Base-by-base conservation (phyloP, 169 alveolate genomes). In the Theileria orientalis region DNA sequence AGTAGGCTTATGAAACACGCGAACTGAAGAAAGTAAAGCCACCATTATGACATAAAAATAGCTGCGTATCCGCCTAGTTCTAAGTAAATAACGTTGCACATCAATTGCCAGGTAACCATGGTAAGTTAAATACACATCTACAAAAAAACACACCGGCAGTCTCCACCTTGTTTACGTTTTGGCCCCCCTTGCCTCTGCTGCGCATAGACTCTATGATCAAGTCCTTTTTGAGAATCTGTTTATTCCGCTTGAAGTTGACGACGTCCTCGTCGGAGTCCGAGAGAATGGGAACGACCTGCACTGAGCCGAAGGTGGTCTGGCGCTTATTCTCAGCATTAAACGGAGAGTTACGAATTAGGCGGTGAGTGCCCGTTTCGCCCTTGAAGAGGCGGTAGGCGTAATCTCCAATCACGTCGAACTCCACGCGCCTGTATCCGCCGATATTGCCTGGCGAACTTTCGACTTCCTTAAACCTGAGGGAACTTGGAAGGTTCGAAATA, bases 171-270 rank as follows among this genome's bases (percentile, higher is more conserved):
- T 96, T 96, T 11, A 96, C 98, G 85, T 95, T 96, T 77, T 96
- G 95, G 13, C 99, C 99, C 27, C 99, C 99, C 30, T 96, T 96
- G 3, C 99, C 99, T 33, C 95, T 86, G 16, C 98, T 92, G 37
- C 97, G 83, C 96, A 93, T 92, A 19, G 94, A 91, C 69, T 96
- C 97, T 27, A 94, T 84, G 29, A 70, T 89, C 14, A 94, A 57
- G 63, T 92, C 97, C 46, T 92, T 90, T 33, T 91, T 93, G 59
- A 90, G 91, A 7, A 94, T 64, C 40, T 72, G 57, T n/a, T 57
- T 51, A 9, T 75, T 69, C 57, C 61, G 64, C 67, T 84, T 69
- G 52, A 73, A 83, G 52, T 69, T 69, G 2, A 66, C 63, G 9
- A 87, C 87, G 46, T 79, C 87, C 27, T 67, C 66, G 72, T 87